Conservation (phyloP, 495 filamentous ascomycete species). For the Neurospora discreta region DNA sequence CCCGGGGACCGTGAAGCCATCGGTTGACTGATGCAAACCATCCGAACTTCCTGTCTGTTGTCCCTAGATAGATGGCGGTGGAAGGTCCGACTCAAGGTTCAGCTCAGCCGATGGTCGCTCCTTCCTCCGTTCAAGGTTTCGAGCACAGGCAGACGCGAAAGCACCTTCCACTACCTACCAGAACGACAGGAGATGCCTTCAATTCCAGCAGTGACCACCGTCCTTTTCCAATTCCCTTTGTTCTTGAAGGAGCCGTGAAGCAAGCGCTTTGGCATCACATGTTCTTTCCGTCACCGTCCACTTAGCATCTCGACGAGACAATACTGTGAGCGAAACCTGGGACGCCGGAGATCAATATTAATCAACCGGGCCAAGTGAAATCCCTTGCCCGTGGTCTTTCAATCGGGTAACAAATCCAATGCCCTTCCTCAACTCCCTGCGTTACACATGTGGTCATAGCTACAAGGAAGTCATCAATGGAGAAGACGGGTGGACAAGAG, state of each 20-base stretch:
- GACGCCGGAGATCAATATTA: background rate
- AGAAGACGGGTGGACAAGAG: background rate
- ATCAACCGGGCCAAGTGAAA: background rate
- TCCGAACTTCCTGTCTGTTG: background rate
- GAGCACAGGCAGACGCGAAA: background rate
- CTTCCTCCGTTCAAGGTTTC: background rate
- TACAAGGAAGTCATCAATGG: background rate
- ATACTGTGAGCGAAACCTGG: background rate
- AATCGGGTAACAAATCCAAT: background rate
- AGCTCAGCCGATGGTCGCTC: background rate
- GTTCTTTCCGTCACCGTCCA: background rate
- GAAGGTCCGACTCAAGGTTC: background rate
- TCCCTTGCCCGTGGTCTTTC: background rate
- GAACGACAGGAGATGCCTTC: background rate
- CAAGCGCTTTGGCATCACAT: background rate
- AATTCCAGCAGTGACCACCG: background rate
- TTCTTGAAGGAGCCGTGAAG: background rate
- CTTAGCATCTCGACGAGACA: background rate
- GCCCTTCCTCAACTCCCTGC: background rate
- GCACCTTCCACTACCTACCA: background rate
- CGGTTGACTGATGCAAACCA: background rate
- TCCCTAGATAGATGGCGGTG: background rate
- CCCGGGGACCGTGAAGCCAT: background rate
- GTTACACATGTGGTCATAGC: background rate
- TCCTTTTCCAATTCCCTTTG: background rate